phyloP scores from a whole-genome alignment of 257 asterid species.

The Ocimum tenuiflorum region DNA sequence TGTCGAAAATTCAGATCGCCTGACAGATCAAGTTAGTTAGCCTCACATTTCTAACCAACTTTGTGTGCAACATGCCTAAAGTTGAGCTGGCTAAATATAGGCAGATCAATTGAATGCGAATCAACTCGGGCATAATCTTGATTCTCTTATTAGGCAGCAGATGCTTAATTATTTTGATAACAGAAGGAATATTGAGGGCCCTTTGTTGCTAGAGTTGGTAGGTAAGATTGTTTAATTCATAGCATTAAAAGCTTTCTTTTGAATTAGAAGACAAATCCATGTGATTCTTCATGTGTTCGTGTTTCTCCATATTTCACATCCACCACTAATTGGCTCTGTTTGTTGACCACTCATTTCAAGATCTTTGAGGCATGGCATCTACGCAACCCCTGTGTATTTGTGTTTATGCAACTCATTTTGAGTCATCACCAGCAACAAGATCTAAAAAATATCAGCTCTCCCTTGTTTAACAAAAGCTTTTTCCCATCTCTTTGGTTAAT shows the following conservation, averaged over 20 bases:
- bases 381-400: background rate
- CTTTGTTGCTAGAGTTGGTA: background rate
- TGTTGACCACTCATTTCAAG: background rate
- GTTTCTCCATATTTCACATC: background rate
- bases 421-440: background rate
- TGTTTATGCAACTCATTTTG: background rate
- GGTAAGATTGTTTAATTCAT: background rate
- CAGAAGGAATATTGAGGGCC: background rate
- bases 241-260: background rate
- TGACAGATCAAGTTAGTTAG: background rate
- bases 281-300: slow-evolving; percentile 4
- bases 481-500: background rate
- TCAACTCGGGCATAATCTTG: background rate
- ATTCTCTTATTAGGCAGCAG: too few relatives aligned
- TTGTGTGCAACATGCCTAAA: background rate
- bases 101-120: background rate
- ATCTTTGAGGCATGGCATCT: background rate
- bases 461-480: background rate
- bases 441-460: background rate
- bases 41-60: background rate
- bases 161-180: background rate
- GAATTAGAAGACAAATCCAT: slow-evolving; percentile 15
- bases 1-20: background rate
- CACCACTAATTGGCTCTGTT: background rate
- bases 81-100: background rate